Percentiles rank a stretch among this genome's conserved stretches.
phyloP scores from a whole-genome alignment of 1,284 basidiomycete species.

The Caloboletus inedulis region DNA sequence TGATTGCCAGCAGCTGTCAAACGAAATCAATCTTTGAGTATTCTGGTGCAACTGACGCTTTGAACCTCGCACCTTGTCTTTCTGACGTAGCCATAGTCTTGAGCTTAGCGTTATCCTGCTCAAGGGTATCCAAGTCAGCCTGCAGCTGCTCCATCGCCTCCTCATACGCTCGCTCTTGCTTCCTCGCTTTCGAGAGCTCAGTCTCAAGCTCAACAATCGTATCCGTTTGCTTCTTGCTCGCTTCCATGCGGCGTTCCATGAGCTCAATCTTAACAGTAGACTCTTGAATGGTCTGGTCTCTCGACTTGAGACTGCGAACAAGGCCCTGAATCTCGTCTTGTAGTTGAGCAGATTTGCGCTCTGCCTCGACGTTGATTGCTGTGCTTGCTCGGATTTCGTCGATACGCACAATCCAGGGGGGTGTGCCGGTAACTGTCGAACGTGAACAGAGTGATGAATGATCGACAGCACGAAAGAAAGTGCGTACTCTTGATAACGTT shows the following conservation, averaged over 20 bases:
- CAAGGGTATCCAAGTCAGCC: constrained; percentile 80
- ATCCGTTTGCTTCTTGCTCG: constrained; percentile 86
- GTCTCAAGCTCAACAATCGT: constrained; percentile 77
- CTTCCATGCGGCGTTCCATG: constrained; percentile 90
- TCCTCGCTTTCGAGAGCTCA: constrained; percentile 76
- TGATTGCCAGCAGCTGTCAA: constrained; percentile 48
- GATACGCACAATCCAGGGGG: constrained; percentile 89
- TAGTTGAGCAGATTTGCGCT: constrained; percentile 80
- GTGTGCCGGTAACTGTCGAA: constrained; percentile 62
- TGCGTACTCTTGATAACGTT: constrained; percentile 74
- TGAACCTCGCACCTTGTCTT: constrained; percentile 51
- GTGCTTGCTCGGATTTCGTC: constrained; percentile 82
- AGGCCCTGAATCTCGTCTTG: constrained; percentile 89
- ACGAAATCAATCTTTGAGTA: background rate
- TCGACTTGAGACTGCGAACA: constrained; percentile 74
- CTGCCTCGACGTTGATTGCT: constrained; percentile 88
- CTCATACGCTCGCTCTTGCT: constrained; percentile 86
- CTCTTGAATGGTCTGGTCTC: constrained; percentile 91
- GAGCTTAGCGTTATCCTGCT: constrained; percentile 84
- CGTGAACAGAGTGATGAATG: background rate
- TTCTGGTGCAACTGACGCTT: background rate
- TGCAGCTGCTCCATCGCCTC: constrained; percentile 93
- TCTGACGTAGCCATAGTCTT: constrained; percentile 66
- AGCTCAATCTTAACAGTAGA: constrained; percentile 89
- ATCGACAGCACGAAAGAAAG: background rate